Evolutionary conservation across 148 eudicot genomes (phyloP), one percentile per base, ranked within the genome.

Genomic region (Rhododendron henanense): DNA sequence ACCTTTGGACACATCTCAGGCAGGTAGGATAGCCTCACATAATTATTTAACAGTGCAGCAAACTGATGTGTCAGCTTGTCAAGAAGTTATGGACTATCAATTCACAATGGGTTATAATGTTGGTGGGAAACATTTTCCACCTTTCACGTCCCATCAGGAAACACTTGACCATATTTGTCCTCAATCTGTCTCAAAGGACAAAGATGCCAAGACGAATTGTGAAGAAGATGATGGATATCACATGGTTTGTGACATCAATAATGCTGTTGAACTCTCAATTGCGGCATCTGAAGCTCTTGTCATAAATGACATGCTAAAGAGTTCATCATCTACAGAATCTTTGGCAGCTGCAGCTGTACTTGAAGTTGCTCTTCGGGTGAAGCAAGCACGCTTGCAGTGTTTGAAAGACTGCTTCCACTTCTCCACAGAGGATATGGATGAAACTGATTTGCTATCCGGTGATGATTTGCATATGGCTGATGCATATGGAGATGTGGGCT

Each of bases 261-360:
- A 89, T 88, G 98, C 95, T 37, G 90, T 95, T 65, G 99, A 96
- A 86, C 95, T 96, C 84, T 93, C 98, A 23, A 88, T 94, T 87
- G 94, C 94, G 41, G 99, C 99, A 84, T 95, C 99, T 48, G 99
- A 96, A 88, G 98, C 95, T 84, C 85, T 95, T 84, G 93, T 91
- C 82, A 94, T 95, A 87, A 89, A 91, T 90, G 92, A 93, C 85
- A 63, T 92, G 73, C 57, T 90, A 57, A 87, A 88, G 81, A 85
- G 87, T 90, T 93, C 84, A 33, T 73, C 89, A 41, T 48, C 21
- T 82, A 82, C 87, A 50, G 89, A 90, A 67, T 59, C 71, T 87
- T 77, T 88, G 51, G 86, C 93, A 5, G 86, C 90, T 87, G 87
- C 92, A 92, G 87, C 92, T 73, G 85, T 90, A 83, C 92, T 96